Evolutionary conservation across 768 basidiomycete genomes (phyloP).

Genomic region (Lentinula raphanica): DNA sequence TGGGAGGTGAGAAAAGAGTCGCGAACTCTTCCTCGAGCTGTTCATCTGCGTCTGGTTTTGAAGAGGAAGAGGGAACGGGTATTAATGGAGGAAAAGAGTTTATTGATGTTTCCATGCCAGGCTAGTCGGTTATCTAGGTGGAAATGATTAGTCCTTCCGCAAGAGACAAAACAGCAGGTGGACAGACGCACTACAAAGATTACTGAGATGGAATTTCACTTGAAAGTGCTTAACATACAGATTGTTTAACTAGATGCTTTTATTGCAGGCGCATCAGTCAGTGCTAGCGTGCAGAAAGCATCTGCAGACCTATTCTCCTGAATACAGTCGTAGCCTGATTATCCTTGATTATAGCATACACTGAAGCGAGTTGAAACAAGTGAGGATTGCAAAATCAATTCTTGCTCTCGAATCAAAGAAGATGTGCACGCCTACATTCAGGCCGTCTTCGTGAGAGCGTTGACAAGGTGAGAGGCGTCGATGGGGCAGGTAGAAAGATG

Average conservation of each 20-base stretch:
- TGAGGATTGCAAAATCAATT: neutral
- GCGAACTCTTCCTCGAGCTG: conserved; percentile 35
- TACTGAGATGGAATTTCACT: neutral
- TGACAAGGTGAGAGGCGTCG: no score
- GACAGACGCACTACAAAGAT: neutral
- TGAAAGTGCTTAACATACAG: neutral
- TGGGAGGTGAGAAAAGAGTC: conserved; percentile 37
- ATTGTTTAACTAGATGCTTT: neutral
- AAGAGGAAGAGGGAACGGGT: neutral
- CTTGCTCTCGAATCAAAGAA: no score
- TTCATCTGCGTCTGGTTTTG: conserved; percentile 17
- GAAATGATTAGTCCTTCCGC: neutral
- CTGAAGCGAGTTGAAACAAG: neutral
- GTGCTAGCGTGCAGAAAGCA: neutral
- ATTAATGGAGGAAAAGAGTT: conserved; percentile 5
- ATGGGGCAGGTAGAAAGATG: neutral
- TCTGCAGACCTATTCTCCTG: neutral
- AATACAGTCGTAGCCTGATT: neutral
- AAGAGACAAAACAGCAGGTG: neutral
- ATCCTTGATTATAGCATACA: neutral
- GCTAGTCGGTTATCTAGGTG: neutral
- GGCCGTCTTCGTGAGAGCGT: no score
- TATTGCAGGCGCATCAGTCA: neutral
- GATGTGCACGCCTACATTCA: no score
- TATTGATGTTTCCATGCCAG: neutral